These are phyloP conservation scores for Curvularia eragrostidis DNA, from an alignment of 2,329 filamentous ascomycete genomes.

Conservation along the genomic window DNA sequence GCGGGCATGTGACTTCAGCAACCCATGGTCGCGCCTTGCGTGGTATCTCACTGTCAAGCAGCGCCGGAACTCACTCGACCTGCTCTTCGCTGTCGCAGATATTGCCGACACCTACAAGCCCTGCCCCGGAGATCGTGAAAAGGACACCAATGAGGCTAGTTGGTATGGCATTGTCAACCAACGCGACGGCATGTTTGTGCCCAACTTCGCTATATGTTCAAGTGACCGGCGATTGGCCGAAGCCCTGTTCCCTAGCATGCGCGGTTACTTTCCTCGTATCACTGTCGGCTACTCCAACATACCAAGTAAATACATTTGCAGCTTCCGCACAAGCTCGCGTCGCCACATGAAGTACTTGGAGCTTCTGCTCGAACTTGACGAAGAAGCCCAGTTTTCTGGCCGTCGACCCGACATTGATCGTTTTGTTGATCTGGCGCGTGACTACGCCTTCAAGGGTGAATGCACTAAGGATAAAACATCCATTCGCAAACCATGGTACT, in stretches of 20 bases:
- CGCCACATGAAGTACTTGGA: constrained; percentile 65
- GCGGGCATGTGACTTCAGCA: constrained; percentile 79
- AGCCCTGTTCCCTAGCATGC: constrained; percentile 74
- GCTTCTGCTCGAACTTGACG: constrained; percentile 61
- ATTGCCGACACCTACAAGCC: constrained; percentile 62
- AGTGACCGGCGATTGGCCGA: constrained; percentile 76
- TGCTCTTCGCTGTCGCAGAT: constrained; percentile 73
- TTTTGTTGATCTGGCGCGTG: constrained; percentile 69
- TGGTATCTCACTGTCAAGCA: constrained; percentile 82
- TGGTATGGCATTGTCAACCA: constrained; percentile 82
- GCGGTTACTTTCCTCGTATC: constrained; percentile 65
- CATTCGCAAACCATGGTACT: constrained; percentile 74
- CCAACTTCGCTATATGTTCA: constrained; percentile 77
- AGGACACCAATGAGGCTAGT: constrained; percentile 57
- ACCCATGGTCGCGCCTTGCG: constrained; percentile 82
- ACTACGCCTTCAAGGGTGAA: constrained; percentile 55
- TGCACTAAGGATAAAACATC: constrained; percentile 71
- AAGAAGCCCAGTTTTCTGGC: constrained; percentile 45
- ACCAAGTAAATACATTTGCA: constrained; percentile 64
- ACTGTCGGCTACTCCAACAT: constrained; percentile 42
- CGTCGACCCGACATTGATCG: constrained; percentile 62
- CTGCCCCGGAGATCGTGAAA: constrained; percentile 65
- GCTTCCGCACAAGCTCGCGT: constrained; percentile 68
- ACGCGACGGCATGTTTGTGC: constrained; percentile 66
- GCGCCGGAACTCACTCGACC: constrained; percentile 66